phyloP scores from a whole-genome alignment of 2,329 filamentous ascomycete species.

The Trichoderma sp. region DNA sequence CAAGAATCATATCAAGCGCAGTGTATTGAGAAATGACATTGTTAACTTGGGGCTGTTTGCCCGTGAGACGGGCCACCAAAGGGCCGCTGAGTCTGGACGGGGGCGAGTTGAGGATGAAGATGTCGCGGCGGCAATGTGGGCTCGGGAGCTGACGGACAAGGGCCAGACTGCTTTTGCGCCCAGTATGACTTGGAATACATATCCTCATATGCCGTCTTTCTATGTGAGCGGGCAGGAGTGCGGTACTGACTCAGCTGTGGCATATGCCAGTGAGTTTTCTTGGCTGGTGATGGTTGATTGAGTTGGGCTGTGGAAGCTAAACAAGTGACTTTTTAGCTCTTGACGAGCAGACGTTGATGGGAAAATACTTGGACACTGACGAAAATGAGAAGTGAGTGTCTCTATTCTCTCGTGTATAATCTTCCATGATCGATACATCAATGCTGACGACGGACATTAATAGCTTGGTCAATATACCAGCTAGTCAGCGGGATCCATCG shows the following conservation, averaged over 20 bases:
- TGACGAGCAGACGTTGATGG: constrained; percentile 41
- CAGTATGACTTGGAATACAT: constrained; percentile 32
- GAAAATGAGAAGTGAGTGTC: constrained; percentile 43
- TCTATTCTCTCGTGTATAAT: not conserved
- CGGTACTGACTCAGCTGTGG: constrained; percentile 45
- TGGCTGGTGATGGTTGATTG: not conserved
- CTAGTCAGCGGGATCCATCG: constrained; percentile 21
- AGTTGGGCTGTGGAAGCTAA: not conserved
- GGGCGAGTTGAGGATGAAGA: constrained; percentile 32
- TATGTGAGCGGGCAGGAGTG: constrained; percentile 44
- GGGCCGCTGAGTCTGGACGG: constrained; percentile 29
- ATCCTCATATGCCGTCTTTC: constrained; percentile 43
- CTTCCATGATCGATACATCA: not conserved
- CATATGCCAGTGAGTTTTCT: constrained; percentile 48
- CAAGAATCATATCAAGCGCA: constrained; percentile 44
- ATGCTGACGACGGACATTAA: not conserved
- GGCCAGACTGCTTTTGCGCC: constrained; percentile 43
- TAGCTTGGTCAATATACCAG: constrained; percentile 20
- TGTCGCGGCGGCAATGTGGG: constrained; percentile 41
- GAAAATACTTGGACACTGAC: constrained; percentile 48
- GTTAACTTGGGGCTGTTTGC: constrained; percentile 35
- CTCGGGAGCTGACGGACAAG: constrained; percentile 42
- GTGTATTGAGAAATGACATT: constrained; percentile 39
- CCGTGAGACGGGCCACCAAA: constrained; percentile 33
- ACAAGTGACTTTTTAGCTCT: constrained; percentile 33